Evolutionary conservation across 2,329 filamentous ascomycete genomes (phyloP), one percentile per base, ranked within the genome.

Genomic region (Monosporascus cannonballus): DNA sequence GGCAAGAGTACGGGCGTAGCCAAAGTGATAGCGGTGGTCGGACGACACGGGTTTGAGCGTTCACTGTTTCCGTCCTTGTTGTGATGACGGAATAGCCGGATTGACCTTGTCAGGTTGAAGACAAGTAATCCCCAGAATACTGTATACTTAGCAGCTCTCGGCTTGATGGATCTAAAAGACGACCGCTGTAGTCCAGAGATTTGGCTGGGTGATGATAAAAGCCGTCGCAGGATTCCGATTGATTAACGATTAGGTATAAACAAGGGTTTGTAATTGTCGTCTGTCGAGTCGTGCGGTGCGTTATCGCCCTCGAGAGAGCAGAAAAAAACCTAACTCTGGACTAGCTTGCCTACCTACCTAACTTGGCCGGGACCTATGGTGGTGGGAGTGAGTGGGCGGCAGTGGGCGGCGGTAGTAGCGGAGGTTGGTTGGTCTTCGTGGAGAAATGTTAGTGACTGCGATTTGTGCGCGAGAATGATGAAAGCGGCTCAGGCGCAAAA

Each of bases 401-500:
- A 27, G 17, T 47, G 17, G 24, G 6, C 45, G 45, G 45, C 52
- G 56, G 44, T 53, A 54, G 51, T 53, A 54, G 54, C 41, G 30
- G 30, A 34, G 30, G 30, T 34, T 34, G 30, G 30, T 34, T 14
- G 30, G 9, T 34, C 30, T 14, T 34, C 3, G 30, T 14, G 11
- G 30, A 34, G 30, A 14, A 38, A 41, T 47, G 47, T 22, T 44
- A 39, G 44, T 15, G 42, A 24, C 38, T 48, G 42, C 36, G 41
- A 51, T 56, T 52, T 54, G 50, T 60, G 56, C 36, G 54, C 54
- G 55, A 59, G 58, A 53, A 66, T 66, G 63, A 66, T 65, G 64
- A 64, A 64, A 66, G 63, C 63, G 64, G 63, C 60, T 63, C 61
- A 24, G 39, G 39, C 18, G 39, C 11, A 8, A 17, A 41, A 22